Evolutionary conservation across 1,284 basidiomycete genomes (phyloP), one percentile per base, ranked within the genome.

Genomic region (Polyporus tsugae): DNA sequence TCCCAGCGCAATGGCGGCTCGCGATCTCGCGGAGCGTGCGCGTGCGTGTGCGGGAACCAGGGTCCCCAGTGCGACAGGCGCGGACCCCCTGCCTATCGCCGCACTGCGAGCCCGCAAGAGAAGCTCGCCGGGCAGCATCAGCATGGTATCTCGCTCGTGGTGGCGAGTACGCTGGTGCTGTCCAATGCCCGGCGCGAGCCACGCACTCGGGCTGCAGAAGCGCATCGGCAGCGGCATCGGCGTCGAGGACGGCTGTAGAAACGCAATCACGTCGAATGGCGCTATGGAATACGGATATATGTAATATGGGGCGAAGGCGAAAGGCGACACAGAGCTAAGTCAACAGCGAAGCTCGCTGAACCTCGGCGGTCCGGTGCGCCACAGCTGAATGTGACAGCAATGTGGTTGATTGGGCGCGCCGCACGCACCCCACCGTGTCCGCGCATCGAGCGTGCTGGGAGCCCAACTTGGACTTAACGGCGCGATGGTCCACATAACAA

Each of bases 281-380:
- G 22, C 55, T 10, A n/a, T 58, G 55, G 55, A 58, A 38, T n/a
- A n/a, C 15, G 55, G 44, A 46, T n/a, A n/a, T 33, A 7, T 10
- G 55, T n/a, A 58, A 58, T 19, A 9, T n/a, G 19, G 29, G 55
- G 35, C 35, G 5, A 15, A 17, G 53, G 15, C 19, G 55, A 58
- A 58, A 11, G 11, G 17, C 55, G 19, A 33, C 19, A 10, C n/a
- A 22, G 17, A 57, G 55, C 55, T 57, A n/a, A 36, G 3, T 19
- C 55, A 57, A 57, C 55, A n/a, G 35, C 33, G 55, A 38, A 57
- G 55, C 55, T 11, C 55, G 7, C 9, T 49, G 46, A 49, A 10
- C 35, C 52, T 55, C 46, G 46, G 46, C 2, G 29, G 29, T 55
- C 17, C 29, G 33, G 29, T 55, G 53, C 29, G 53, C 53, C 53